phyloP scores from a whole-genome alignment of 1,139 yeast species.

The Spencermartinsiella ligniputridi region DNA sequence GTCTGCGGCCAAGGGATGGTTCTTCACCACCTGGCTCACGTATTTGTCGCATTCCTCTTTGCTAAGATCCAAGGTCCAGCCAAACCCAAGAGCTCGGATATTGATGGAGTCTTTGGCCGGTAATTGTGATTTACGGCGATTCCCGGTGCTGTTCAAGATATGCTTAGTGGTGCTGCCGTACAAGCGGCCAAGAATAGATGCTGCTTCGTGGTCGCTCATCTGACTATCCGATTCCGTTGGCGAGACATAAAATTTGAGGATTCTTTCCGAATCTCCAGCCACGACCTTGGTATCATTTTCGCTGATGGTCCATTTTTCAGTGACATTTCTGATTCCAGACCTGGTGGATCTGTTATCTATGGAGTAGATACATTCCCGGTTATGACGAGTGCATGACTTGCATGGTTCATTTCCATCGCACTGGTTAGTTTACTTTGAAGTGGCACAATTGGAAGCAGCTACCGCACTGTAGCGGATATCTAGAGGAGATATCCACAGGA shows the following conservation, averaged over 20 bases:
- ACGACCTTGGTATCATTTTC: slow-evolving; percentile 4
- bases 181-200: slow-evolving; percentile 12
- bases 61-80: slow-evolving; percentile 4
- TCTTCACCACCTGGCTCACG: slow-evolving; percentile 4
- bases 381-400: slow-evolving; percentile 10
- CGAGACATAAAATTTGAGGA: slow-evolving; percentile 8
- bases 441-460: no score
- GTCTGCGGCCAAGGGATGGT: slow-evolving; percentile 12
- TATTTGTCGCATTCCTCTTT: slow-evolving; percentile 12
- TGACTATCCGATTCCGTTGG: slow-evolving; percentile 6
- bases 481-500: no score
- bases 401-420: slow-evolving; percentile 16
- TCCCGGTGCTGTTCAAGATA: background rate
- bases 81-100: slow-evolving; percentile 9
- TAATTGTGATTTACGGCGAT: background rate
- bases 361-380: slow-evolving; percentile 12
- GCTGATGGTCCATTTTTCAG: slow-evolving; percentile 4
- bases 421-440: slow-evolving; percentile 8
- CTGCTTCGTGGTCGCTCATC: slow-evolving; percentile 13
- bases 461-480: no score
- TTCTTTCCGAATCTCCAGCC: slow-evolving; percentile 9
- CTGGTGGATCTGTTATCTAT: slow-evolving; percentile 12
- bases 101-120: background rate
- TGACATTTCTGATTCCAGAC: slow-evolving; percentile 6
- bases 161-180: slow-evolving; percentile 11